Percentiles rank a stretch among this genome's conserved stretches.
Evolutionary conservation across 1,284 basidiomycete genomes (phyloP).

Genomic region (Ceratobasidium theobromae): DNA sequence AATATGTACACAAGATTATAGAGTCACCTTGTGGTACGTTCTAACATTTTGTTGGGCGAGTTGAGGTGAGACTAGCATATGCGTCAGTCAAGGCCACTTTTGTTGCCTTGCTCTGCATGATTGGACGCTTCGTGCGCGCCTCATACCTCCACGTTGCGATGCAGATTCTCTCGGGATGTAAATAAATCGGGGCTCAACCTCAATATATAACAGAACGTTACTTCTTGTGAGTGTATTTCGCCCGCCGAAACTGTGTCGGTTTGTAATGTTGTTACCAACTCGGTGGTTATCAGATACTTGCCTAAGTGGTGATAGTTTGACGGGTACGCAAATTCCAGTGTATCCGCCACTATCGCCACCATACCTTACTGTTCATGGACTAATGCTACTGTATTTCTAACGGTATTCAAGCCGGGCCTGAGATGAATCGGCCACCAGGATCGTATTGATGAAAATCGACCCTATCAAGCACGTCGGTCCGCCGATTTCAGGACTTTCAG

Average conservation of each 20-base stretch:
- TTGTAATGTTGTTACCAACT: conserved; percentile 4
- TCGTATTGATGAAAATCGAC: neutral
- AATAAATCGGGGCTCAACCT: neutral
- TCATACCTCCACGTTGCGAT: neutral
- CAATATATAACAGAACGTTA: neutral
- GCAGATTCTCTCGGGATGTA: conserved; percentile 13
- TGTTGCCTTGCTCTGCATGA: no score
- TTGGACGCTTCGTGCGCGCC: no score
- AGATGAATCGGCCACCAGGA: neutral
- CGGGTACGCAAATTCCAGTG: neutral
- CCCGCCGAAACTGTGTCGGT: conserved; percentile 1
- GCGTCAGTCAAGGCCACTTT: no score
- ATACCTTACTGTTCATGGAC: conserved; percentile 23
- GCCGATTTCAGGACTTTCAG: conserved; percentile 20
- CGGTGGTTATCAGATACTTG: no score
- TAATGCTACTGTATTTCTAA: neutral
- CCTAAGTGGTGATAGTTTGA: no score
- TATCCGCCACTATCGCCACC: conserved; percentile 23
- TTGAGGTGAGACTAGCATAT: no score
- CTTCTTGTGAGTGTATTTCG: neutral
- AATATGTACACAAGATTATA: no score
- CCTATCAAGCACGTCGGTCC: conserved; percentile 1
- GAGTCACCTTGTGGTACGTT: no score
- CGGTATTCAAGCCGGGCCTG: neutral
- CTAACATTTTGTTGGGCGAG: no score